These are phyloP conservation scores for Kokia cookei DNA, from an alignment of 441 rosid genomes.

Conservation along the genomic window DNA sequence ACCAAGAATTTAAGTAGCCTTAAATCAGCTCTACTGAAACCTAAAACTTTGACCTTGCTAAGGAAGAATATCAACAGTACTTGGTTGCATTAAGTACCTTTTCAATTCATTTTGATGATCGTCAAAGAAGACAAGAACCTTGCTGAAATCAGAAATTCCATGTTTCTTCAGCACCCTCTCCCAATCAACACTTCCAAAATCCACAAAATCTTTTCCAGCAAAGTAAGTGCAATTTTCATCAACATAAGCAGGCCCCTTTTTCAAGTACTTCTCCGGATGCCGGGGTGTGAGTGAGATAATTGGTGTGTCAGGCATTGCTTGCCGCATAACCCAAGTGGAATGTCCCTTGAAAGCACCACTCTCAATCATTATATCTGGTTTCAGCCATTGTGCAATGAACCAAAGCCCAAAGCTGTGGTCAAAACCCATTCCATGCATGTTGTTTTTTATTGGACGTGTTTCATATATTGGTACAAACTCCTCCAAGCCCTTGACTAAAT, in stretches of 20 bases:
- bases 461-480: constrained; percentile 92
- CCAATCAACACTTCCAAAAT: constrained; percentile 94
- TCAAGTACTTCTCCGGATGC: constrained; percentile 90
- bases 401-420: constrained; percentile 99
- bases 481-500: constrained; percentile 77
- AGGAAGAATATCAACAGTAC: background rate
- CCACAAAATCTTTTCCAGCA: constrained; percentile 96
- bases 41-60: background rate
- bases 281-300: constrained; percentile 83
- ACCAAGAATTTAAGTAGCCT: background rate
- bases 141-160: constrained; percentile 53
- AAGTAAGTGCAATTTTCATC: constrained; percentile 94
- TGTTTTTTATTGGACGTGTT: constrained; percentile 86
- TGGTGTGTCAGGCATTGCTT: constrained; percentile 80
- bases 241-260: constrained; percentile 94
- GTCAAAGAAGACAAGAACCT: constrained; percentile 80
- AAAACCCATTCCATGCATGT: constrained; percentile 97
- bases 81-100: constrained; percentile 43
- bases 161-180: constrained; percentile 61
- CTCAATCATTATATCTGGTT: constrained; percentile 93
- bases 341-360: constrained; percentile 99
- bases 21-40: background rate
- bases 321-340: constrained; percentile 97
- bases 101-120: constrained; percentile 98
- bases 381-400: constrained; percentile 83